These are phyloP conservation scores for Diddensiella transvaalensis DNA, from an alignment of 805 yeast genomes.

Conservation along the genomic window DNA sequence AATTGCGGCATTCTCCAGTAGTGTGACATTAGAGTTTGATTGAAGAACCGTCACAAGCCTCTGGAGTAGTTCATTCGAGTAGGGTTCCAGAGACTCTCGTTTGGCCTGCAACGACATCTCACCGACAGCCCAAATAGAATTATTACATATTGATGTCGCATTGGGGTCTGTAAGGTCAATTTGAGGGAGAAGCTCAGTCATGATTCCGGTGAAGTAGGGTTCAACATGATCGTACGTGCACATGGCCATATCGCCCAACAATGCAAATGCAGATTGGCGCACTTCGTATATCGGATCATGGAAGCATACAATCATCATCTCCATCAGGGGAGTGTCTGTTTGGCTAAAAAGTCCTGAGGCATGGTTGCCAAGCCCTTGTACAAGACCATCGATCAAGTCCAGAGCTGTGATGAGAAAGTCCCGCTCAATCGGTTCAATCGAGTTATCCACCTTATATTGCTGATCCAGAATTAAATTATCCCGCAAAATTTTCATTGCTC, in stretches of 20 bases:
- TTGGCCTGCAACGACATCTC: slow-evolving; percentile 67
- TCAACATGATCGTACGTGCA: slow-evolving; percentile 42
- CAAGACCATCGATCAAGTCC: slow-evolving; percentile 87
- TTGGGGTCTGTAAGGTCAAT: slow-evolving; percentile 51
- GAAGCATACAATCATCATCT: slow-evolving; percentile 62
- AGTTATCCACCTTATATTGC: slow-evolving; percentile 60
- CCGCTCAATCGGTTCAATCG: slow-evolving; percentile 66
- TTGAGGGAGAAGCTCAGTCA: slow-evolving; percentile 51
- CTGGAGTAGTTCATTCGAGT: slow-evolving; percentile 50
- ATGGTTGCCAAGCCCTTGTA: slow-evolving; percentile 77
- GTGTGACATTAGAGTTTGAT: slow-evolving; percentile 49
- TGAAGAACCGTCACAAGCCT: slow-evolving; percentile 59
- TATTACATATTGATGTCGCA: slow-evolving; percentile 74
- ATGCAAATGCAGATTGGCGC: slow-evolving; percentile 87
- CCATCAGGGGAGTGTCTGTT: slow-evolving; percentile 46
- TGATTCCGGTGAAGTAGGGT: slow-evolving; percentile 33
- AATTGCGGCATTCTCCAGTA: slow-evolving; percentile 83
- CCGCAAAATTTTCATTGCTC: slow-evolving; percentile 68
- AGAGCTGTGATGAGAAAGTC: slow-evolving; percentile 86
- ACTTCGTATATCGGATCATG: slow-evolving; percentile 80
- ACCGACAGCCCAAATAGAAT: slow-evolving; percentile 93
- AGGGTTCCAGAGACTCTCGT: slow-evolving; percentile 42
- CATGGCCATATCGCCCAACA: slow-evolving; percentile 85
- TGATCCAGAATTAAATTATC: slow-evolving; percentile 66
- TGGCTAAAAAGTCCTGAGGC: slow-evolving; percentile 49